Percentiles rank a stretch among this genome's conserved stretches.
Evolutionary conservation across 371 early-diverging fungal species (phyloP).

Genomic region (Mucor piriformis): DNA sequence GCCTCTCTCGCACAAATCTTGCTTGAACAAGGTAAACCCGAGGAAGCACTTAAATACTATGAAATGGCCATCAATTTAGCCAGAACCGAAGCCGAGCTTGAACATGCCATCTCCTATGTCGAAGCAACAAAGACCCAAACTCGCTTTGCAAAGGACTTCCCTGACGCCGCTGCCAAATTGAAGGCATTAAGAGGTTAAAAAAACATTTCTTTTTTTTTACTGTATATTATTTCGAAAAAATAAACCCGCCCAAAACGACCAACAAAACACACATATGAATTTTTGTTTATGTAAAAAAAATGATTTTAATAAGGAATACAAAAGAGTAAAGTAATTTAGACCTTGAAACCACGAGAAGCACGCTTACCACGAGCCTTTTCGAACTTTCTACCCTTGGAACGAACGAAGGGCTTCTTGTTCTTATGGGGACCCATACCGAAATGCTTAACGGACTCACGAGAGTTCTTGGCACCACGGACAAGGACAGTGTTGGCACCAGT

Average conservation of each 20-base stretch:
- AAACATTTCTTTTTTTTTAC: background rate
- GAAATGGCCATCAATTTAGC: constrained; percentile 85
- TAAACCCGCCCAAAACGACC: no score
- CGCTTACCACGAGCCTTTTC: constrained; percentile 97
- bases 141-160: constrained; percentile 48
- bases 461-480: constrained; percentile 84
- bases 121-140: constrained; percentile 63
- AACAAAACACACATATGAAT: background rate
- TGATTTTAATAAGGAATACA: background rate
- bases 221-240: background rate
- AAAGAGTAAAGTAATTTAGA: constrained; percentile 50
- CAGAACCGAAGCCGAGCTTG: constrained; percentile 88
- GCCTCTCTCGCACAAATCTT: constrained; percentile 90
- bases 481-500: constrained; percentile 95
- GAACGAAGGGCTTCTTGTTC: constrained; percentile 85
- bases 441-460: constrained; percentile 96
- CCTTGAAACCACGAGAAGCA: constrained; percentile 90
- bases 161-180: constrained; percentile 50
- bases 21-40: constrained; percentile 83
- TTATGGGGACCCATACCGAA: constrained; percentile 71
- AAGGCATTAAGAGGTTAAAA: constrained; percentile 36
- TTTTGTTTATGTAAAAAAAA: background rate
- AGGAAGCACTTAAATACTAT: constrained; percentile 82
- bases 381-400: constrained; percentile 98
- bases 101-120: constrained; percentile 80